Conservation (phyloP, 495 filamentous ascomycete species). For the Aspergillus kassunensis region DNA sequence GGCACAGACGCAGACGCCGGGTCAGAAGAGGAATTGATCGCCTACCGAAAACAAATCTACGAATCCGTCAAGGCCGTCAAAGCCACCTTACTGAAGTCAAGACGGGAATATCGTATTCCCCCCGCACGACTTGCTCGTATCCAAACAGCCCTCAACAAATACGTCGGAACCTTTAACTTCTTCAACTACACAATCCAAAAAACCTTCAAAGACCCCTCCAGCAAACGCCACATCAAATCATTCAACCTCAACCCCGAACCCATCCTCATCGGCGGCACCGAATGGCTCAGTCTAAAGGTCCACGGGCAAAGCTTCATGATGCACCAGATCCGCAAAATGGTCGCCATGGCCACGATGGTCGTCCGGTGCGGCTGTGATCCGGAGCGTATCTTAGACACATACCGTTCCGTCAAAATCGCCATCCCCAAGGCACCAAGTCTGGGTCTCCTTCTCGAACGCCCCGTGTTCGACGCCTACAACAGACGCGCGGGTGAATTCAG, state of each 20-base stretch:
- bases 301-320: conserved; percentile 99
- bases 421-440: conserved; percentile 93
- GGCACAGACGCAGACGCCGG: no score
- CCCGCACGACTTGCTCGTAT: conserved; percentile 64
- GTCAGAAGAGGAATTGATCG: conserved; percentile 5
- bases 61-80: conserved; percentile 71
- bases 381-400: conserved; percentile 63
- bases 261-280: conserved; percentile 79
- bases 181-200: conserved; percentile 98
- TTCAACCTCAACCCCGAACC: conserved; percentile 71
- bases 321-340: conserved; percentile 99
- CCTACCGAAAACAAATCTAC: conserved; percentile 41
- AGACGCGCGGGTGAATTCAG: conserved; percentile 49
- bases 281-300: conserved; percentile 93
- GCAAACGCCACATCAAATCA: conserved; percentile 83
- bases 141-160: conserved; percentile 64
- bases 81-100: conserved; percentile 69
- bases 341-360: conserved; percentile 81
- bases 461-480: conserved; percentile 87
- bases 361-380: conserved; percentile 73
- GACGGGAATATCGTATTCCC: conserved; percentile 76
- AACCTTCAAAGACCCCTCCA: conserved; percentile 67
- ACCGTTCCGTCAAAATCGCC: conserved; percentile 60
- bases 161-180: conserved; percentile 80
- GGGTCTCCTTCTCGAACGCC: conserved; percentile 82